Conservation (phyloP, 305 asterid species). For the Fraxinus latifolia region DNA sequence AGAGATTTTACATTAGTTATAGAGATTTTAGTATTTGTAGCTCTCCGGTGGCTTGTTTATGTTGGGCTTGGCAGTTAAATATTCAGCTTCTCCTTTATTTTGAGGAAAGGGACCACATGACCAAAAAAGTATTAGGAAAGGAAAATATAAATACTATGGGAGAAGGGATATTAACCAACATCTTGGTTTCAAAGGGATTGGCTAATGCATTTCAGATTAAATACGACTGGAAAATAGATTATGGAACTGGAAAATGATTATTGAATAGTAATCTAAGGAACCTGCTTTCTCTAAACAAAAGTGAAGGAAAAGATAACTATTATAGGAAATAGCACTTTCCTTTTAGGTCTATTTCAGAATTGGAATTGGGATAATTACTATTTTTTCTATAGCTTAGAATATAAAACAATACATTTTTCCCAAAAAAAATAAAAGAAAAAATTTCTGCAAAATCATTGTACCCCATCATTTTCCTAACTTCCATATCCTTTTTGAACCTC, state of each 20-base stretch:
- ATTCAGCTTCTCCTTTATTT: background rate
- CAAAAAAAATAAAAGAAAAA: background rate
- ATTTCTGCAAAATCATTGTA: background rate
- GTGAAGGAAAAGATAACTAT: background rate
- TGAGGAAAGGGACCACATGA: constrained; percentile 1
- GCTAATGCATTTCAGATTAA: constrained; percentile 4
- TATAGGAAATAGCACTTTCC: background rate
- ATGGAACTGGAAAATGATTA: background rate
- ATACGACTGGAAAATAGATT: background rate
- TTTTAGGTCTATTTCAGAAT: background rate
- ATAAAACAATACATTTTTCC: background rate
- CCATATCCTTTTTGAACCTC: background rate
- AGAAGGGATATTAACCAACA: background rate
- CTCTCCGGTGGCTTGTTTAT: background rate
- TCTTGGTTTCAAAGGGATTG: background rate
- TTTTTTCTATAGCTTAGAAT: background rate
- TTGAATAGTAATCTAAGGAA: background rate
- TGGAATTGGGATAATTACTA: background rate
- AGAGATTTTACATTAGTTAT: background rate
- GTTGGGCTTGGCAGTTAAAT: background rate
- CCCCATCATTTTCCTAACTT: background rate
- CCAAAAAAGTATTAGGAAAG: background rate
- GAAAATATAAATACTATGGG: background rate
- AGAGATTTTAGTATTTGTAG: background rate
- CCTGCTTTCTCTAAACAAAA: constrained; percentile 5